phyloP scores from a whole-genome alignment of 306 rosid genomes.

The Comarum palustre region DNA sequence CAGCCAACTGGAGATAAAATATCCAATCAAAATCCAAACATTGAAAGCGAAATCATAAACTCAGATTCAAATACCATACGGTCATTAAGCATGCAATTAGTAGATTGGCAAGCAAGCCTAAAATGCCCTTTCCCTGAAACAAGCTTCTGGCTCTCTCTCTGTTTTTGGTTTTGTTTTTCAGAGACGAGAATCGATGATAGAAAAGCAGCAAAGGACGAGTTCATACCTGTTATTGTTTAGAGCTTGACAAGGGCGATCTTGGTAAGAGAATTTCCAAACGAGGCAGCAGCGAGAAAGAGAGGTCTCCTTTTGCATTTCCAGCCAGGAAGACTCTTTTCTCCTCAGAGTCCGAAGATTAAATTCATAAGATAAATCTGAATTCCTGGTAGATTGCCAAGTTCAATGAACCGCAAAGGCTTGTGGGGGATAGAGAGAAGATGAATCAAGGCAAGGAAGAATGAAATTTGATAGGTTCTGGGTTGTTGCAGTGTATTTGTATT shows the following conservation, averaged over 20 bases:
- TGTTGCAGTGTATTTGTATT: constrained; percentile 24
- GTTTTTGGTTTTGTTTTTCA: no score
- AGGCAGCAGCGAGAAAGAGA: constrained; percentile 13
- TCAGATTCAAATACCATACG: neutral
- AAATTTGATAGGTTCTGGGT: constrained; percentile 19
- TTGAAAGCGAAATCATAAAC: neutral
- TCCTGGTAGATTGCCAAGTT: neutral
- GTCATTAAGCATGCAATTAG: neutral
- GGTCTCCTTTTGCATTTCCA: constrained; percentile 24
- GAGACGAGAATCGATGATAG: no score
- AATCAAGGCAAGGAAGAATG: constrained; percentile 1
- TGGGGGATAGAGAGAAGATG: neutral
- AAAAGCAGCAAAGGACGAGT: neutral
- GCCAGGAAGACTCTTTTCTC: constrained; percentile 3
- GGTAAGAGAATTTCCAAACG: neutral
- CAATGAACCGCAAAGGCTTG: neutral
- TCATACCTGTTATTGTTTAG: neutral
- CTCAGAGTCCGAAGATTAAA: neutral
- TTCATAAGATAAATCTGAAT: neutral
- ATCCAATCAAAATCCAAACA: neutral
- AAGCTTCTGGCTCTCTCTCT: neutral
- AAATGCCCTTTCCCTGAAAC: constrained; percentile 5
- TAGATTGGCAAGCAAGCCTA: neutral
- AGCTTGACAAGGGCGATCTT: neutral
- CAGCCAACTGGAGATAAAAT: constrained; percentile 17